These are phyloP conservation scores for Leccinum pellstonianum DNA, from an alignment of 768 basidiomycete species.

Conservation along the genomic window DNA sequence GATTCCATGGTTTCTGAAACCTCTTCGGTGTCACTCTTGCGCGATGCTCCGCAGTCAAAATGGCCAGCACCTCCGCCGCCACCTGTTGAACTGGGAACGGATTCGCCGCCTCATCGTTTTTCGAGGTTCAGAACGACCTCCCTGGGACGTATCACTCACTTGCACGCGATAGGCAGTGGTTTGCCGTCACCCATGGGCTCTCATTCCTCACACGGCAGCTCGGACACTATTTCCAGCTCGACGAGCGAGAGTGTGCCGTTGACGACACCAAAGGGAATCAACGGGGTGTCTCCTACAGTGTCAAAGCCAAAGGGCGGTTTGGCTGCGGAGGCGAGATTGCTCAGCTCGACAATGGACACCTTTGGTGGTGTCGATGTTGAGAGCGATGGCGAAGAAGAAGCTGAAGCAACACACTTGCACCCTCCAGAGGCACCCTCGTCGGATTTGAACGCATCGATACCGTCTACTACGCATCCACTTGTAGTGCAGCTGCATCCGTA, in stretches of 20 bases:
- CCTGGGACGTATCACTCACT: slow-evolving; percentile 25
- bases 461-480: slow-evolving; percentile 20
- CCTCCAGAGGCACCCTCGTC: neutral
- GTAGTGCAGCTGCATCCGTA: slow-evolving; percentile 53
- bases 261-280: slow-evolving; percentile 20
- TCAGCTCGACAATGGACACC: slow-evolving; percentile 36
- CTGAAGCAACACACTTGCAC: neutral
- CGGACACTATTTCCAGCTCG: slow-evolving; percentile 37
- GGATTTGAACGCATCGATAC: neutral
- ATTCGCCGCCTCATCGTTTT: slow-evolving; percentile 25
- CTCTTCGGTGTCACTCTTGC: slow-evolving; percentile 19
- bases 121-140: slow-evolving; percentile 32
- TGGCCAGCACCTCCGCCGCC: slow-evolving; percentile 34
- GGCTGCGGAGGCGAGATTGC: slow-evolving; percentile 25
- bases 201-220: slow-evolving; percentile 39
- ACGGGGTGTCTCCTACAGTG: slow-evolving; percentile 1
- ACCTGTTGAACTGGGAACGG: slow-evolving; percentile 26
- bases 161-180: slow-evolving; percentile 16
- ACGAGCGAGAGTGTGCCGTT: slow-evolving; percentile 21
- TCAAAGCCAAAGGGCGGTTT: slow-evolving; percentile 16
- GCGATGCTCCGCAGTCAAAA: slow-evolving; percentile 21
- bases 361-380: slow-evolving; percentile 35
- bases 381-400: slow-evolving; percentile 9
- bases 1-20: slow-evolving; percentile 17
- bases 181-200: slow-evolving; percentile 48